A percentile compares a stretch with the other conserved stretches of the same genome.
phyloP scores from a whole-genome alignment of 2,329 filamentous ascomycete genomes.

The Amesomyces nigricolor region DNA sequence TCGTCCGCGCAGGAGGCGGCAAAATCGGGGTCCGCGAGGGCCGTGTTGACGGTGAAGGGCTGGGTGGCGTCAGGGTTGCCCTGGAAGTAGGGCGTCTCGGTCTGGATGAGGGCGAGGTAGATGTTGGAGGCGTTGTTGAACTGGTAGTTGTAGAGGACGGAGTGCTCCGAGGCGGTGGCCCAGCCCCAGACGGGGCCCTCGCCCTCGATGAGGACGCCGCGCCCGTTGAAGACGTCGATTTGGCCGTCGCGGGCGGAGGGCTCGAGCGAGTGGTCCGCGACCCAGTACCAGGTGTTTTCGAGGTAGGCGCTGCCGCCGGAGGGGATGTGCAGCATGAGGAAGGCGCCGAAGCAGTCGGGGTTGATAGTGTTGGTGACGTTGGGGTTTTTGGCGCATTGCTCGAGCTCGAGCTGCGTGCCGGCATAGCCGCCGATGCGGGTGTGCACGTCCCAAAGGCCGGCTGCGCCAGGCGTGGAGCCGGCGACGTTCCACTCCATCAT shows the following conservation, averaged over 20 bases:
- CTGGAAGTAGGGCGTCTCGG: slow-evolving; percentile 86
- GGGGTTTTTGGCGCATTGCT: slow-evolving; percentile 74
- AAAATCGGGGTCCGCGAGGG: slow-evolving; percentile 66
- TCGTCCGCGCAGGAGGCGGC: slow-evolving; percentile 44
- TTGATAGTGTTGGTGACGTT: slow-evolving; percentile 55
- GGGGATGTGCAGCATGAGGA: slow-evolving; percentile 63
- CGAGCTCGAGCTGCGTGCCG: slow-evolving; percentile 75
- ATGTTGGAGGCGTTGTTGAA: slow-evolving; percentile 70
- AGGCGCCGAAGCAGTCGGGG: slow-evolving; percentile 66
- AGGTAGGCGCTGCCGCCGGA: slow-evolving; percentile 64
- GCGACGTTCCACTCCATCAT: slow-evolving; percentile 88
- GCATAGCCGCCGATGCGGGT: slow-evolving; percentile 83
- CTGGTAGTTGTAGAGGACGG: slow-evolving; percentile 76
- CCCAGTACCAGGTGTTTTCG: slow-evolving; percentile 89
- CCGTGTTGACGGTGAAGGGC: slow-evolving; percentile 55
- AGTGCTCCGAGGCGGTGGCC: slow-evolving; percentile 66
- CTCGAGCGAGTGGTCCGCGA: slow-evolving; percentile 86
- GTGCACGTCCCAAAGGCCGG: slow-evolving; percentile 93
- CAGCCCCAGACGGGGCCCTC: slow-evolving; percentile 75
- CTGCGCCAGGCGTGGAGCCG: slow-evolving; percentile 59
- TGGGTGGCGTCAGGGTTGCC: slow-evolving; percentile 68
- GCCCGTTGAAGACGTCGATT: slow-evolving; percentile 82
- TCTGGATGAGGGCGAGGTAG: slow-evolving; percentile 79
- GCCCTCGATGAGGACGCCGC: slow-evolving; percentile 75
- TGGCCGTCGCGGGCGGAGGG: slow-evolving; percentile 56